Evolutionary conservation across 192 early-diverging fungal species (phyloP).

Genomic region (Coemansia sp.): DNA sequence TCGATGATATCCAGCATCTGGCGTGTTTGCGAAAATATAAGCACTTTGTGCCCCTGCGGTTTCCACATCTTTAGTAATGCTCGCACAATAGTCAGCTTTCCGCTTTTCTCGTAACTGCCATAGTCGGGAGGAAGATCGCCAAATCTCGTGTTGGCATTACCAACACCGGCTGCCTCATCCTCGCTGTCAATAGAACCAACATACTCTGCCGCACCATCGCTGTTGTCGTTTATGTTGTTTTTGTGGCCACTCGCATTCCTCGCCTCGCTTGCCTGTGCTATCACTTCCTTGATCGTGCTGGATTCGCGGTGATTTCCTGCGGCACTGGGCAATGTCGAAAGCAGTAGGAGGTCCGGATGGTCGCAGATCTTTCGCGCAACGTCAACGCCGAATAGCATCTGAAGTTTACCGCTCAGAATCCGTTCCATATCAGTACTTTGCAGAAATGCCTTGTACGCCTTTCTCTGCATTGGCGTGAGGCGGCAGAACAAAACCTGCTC

Average conservation of each 20-base stretch:
- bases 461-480: constrained; percentile 70
- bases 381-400: constrained; percentile 89
- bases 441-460: constrained; percentile 72
- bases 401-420: constrained; percentile 76
- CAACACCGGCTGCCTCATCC: constrained; percentile 3
- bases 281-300: constrained; percentile 11
- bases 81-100: constrained; percentile 89
- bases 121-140: constrained; percentile 35
- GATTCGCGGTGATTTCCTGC: constrained; percentile 22
- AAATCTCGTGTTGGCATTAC: no score
- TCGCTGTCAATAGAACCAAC: constrained; percentile 15
- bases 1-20: constrained; percentile 96
- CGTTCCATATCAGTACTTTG: constrained; percentile 68
- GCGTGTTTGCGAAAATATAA: constrained; percentile 93
- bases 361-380: constrained; percentile 95
- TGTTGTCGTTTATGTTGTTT: neutral
- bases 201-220: neutral
- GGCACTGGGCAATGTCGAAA: constrained; percentile 32
- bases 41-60: constrained; percentile 73
- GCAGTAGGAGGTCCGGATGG: constrained; percentile 75
- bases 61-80: constrained; percentile 86
- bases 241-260: no score
- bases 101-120: constrained; percentile 57
- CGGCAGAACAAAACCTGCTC: constrained; percentile 95
- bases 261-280: neutral